Percentiles rank a stretch among this genome's conserved stretches.
Evolutionary conservation across 768 basidiomycete genomes (phyloP).

Genomic region (Baorangia bicolor): DNA sequence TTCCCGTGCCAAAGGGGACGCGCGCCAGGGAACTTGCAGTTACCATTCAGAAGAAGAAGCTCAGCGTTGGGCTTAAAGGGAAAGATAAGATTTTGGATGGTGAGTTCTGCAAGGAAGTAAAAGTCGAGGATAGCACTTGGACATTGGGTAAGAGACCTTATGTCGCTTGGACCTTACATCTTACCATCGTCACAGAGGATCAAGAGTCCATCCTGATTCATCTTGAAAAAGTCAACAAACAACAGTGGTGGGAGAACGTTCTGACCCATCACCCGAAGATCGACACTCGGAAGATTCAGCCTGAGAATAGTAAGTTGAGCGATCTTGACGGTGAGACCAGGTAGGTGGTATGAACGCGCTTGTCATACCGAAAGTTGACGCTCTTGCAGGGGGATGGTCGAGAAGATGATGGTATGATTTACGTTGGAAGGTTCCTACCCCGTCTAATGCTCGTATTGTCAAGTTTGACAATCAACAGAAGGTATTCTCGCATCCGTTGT

Average conservation of each 20-base stretch:
- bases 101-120: conserved; percentile 89
- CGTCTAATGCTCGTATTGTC: conserved; percentile 12
- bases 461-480: conserved; percentile 47
- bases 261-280: conserved; percentile 94
- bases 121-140: conserved; percentile 97
- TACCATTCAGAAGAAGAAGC: conserved; percentile 74
- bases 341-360: conserved; percentile 37
- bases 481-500: conserved; percentile 23
- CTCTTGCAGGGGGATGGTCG: conserved; percentile 82
- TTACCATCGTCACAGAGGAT: conserved; percentile 59
- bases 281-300: conserved; percentile 94
- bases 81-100: conserved; percentile 85
- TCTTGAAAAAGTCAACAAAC: conserved; percentile 82
- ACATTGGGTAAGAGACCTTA: conserved; percentile 64
- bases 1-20: conserved; percentile 88
- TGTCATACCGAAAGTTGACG: conserved; percentile 8
- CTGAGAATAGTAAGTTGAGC: conserved; percentile 92
- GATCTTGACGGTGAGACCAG: conserved; percentile 96
- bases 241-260: conserved; percentile 98
- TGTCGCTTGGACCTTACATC: background rate
- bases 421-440: background rate
- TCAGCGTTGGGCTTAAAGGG: conserved; percentile 83
- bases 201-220: conserved; percentile 69
- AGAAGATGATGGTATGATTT: conserved; percentile 97
- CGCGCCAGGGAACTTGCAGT: conserved; percentile 74